Conservation (phyloP, 1,139 yeast species). For the Scheffersomyces insectosa region DNA sequence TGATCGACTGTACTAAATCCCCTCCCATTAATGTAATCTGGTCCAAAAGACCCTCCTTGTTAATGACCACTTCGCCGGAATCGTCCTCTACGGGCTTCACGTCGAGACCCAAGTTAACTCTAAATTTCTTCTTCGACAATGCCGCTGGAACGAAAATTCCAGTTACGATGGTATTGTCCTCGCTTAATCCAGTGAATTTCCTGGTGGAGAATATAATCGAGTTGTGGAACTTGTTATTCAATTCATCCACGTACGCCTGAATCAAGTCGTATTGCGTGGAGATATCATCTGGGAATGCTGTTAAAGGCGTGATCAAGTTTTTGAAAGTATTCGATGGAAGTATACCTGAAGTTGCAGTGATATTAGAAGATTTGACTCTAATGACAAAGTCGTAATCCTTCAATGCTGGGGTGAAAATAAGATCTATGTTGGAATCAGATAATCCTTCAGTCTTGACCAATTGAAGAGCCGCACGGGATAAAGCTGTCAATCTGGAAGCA, state of each 20-base stretch:
- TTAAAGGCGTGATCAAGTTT: constrained; percentile 51
- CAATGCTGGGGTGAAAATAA: constrained; percentile 77
- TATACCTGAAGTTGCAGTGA: constrained; percentile 54
- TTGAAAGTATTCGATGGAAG: constrained; percentile 59
- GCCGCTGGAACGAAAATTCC: constrained; percentile 79
- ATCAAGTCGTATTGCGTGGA: constrained; percentile 55
- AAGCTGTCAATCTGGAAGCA: constrained; percentile 83
- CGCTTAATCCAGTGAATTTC: constrained; percentile 49
- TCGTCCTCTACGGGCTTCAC: constrained; percentile 60
- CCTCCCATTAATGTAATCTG: constrained; percentile 81
- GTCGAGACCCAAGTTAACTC: constrained; percentile 77
- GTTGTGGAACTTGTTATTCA: constrained; percentile 56
- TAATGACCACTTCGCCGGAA: constrained; percentile 58
- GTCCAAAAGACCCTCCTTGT: constrained; percentile 70
- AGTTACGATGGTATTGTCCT: constrained; percentile 60
- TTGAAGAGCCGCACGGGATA: constrained; percentile 73
- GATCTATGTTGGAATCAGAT: constrained; percentile 46
- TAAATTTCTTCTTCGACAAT: constrained; percentile 61
- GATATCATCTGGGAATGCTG: constrained; percentile 48
- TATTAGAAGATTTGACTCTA: constrained; percentile 49
- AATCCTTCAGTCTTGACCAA: constrained; percentile 48
- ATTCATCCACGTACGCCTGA: constrained; percentile 52
- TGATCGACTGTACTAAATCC: constrained; percentile 48
- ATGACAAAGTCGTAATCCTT: constrained; percentile 82
- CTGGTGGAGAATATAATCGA: constrained; percentile 62